A percentile compares a stretch with the other conserved stretches of the same genome.
Evolutionary conservation across 1,284 basidiomycete genomes (phyloP).

Genomic region (Irpex sp.): DNA sequence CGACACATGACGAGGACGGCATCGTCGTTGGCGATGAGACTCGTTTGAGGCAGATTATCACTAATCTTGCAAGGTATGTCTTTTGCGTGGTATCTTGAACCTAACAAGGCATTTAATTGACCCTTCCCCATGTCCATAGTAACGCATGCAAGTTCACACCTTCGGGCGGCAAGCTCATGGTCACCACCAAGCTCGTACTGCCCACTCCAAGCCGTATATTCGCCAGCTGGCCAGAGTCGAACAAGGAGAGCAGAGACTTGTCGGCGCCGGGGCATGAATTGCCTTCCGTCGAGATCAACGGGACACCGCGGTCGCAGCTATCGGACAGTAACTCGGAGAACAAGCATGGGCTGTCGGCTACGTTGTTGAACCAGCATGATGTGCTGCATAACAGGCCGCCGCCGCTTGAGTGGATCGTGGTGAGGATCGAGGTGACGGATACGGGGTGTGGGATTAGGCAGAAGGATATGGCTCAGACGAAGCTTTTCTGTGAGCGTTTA

Average conservation of each 20-base stretch:
- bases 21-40: slow-evolving; percentile 79
- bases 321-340: neutral
- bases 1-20: slow-evolving; percentile 52
- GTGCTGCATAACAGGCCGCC: slow-evolving; percentile 31
- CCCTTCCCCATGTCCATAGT: slow-evolving; percentile 18
- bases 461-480: slow-evolving; percentile 70
- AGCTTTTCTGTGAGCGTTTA: slow-evolving; percentile 63
- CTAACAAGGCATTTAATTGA: neutral
- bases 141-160: slow-evolving; percentile 83
- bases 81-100: neutral
- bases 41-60: slow-evolving; percentile 76
- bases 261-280: neutral
- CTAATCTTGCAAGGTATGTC: slow-evolving; percentile 68
- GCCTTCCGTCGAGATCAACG: neutral
- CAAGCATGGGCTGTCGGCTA: slow-evolving; percentile 28
- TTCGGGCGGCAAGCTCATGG: slow-evolving; percentile 60
- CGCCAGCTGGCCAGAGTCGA: neutral
- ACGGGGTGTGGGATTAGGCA: slow-evolving; percentile 76
- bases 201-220: slow-evolving; percentile 24
- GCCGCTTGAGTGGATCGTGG: slow-evolving; percentile 59
- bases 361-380: slow-evolving; percentile 50
- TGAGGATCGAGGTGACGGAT: slow-evolving; percentile 79
- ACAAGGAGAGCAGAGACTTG: neutral
- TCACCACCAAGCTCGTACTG: slow-evolving; percentile 57
- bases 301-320: neutral